A percentile compares a stretch with the other conserved stretches of the same genome.
phyloP scores from a whole-genome alignment of 2,329 filamentous ascomycete genomes.

The Fusarium setosum region DNA sequence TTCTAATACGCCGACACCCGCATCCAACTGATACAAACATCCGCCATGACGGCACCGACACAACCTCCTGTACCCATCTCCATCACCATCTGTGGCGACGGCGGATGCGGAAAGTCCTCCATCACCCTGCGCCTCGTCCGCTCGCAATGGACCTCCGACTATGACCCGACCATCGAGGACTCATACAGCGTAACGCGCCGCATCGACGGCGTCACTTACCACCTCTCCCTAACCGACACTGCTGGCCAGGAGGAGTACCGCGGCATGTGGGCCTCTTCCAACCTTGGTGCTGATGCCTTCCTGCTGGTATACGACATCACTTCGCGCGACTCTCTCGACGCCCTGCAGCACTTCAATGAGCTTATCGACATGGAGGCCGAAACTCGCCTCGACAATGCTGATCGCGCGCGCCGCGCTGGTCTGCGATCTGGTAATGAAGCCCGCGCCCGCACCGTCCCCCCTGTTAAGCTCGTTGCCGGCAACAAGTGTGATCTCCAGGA shows the following conservation, averaged over 20 bases:
- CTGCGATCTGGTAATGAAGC: constrained; percentile 46
- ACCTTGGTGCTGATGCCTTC: constrained; percentile 84
- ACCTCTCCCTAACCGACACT: constrained; percentile 83
- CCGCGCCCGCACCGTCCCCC: constrained; percentile 68
- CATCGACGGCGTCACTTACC: constrained; percentile 84
- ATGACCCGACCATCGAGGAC: constrained; percentile 85
- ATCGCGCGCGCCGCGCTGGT: constrained; percentile 60
- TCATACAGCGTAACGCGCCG: constrained; percentile 85
- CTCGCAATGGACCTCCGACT: constrained; percentile 86
- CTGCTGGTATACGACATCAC: constrained; percentile 92
- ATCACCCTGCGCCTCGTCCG: constrained; percentile 86
- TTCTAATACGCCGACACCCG: background rate
- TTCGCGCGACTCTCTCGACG: constrained; percentile 72
- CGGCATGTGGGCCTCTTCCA: constrained; percentile 84
- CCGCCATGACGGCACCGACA: constrained; percentile 34
- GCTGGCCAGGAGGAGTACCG: constrained; percentile 93
- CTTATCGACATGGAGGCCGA: constrained; percentile 87
- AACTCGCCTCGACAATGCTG: constrained; percentile 71
- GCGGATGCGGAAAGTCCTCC: constrained; percentile 86
- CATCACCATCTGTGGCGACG: constrained; percentile 89
- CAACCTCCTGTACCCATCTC: constrained; percentile 66
- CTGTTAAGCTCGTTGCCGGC: constrained; percentile 85
- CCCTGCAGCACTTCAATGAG: constrained; percentile 82
- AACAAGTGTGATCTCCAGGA: constrained; percentile 88
- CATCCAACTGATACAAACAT: background rate